Conservation (phyloP, 306 rosid species). For the Cicer cuneatum region DNA sequence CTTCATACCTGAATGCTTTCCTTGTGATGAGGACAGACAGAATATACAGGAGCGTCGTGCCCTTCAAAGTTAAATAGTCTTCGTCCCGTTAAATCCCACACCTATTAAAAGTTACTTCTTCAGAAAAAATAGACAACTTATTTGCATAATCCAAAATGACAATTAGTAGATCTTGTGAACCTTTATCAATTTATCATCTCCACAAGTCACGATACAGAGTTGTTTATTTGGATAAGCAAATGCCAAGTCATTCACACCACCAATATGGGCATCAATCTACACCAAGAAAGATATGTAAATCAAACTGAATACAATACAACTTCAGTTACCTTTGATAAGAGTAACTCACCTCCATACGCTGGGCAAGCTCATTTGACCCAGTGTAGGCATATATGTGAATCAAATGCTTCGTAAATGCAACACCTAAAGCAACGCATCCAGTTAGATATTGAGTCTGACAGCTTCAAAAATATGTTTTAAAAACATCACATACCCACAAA, state of each 20-base stretch:
- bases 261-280: slow-evolving; percentile 86
- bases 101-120: slow-evolving; percentile 59
- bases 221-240: slow-evolving; percentile 87
- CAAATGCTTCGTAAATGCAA: slow-evolving; percentile 85
- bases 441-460: slow-evolving; percentile 42
- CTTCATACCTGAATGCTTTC: slow-evolving; percentile 75
- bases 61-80: slow-evolving; percentile 77
- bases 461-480: slow-evolving; percentile 36
- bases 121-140: slow-evolving; percentile 39
- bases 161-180: slow-evolving; percentile 49
- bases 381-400: slow-evolving; percentile 73
- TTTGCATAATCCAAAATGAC: slow-evolving; percentile 33
- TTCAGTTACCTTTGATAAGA: slow-evolving; percentile 36
- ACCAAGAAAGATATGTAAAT: slow-evolving; percentile 40
- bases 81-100: slow-evolving; percentile 79
- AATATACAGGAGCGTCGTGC: slow-evolving; percentile 85
- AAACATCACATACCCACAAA: slow-evolving; percentile 72
- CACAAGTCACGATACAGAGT: slow-evolving; percentile 82
- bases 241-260: slow-evolving; percentile 89
- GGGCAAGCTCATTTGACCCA: slow-evolving; percentile 72
- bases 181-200: slow-evolving; percentile 89
- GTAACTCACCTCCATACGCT: slow-evolving; percentile 69
- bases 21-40: slow-evolving; percentile 92
- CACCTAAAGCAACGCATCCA: slow-evolving; percentile 64
- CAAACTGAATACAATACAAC: slow-evolving; percentile 44